A percentile compares a stretch with the other conserved stretches of the same genome.
Evolutionary conservation across 2,329 filamentous ascomycete species (phyloP).

Genomic region (Intubia oerlemansii): DNA sequence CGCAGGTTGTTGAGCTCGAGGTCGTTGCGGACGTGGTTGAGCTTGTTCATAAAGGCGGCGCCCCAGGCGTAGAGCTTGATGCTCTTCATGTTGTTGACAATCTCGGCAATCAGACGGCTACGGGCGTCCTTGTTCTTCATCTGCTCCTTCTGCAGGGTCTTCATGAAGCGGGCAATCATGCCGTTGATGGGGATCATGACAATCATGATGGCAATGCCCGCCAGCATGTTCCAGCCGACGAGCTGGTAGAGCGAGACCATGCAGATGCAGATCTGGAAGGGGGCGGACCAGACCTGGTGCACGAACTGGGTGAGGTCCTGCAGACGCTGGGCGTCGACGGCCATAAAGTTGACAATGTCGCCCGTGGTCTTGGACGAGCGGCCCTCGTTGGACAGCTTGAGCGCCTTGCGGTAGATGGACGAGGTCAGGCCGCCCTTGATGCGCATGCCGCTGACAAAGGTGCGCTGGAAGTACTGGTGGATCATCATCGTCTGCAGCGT

Average conservation of each 20-base stretch:
- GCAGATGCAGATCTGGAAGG: constrained; percentile 88
- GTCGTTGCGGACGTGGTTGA: constrained; percentile 91
- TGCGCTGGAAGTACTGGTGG: constrained; percentile 92
- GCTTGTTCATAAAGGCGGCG: constrained; percentile 88
- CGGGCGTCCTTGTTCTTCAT: constrained; percentile 98
- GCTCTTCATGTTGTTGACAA: constrained; percentile 98
- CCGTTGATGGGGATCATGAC: constrained; percentile 95
- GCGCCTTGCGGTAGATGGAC: constrained; percentile 79
- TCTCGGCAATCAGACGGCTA: constrained; percentile 87
- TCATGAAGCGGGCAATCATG: constrained; percentile 80
- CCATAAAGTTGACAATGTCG: constrained; percentile 99
- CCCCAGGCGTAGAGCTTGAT: constrained; percentile 99
- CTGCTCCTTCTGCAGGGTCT: constrained; percentile 80
- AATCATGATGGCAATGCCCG: constrained; percentile 86
- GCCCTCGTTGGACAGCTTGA: constrained; percentile 83
- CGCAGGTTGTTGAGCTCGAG: constrained; percentile 85
- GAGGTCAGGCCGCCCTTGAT: constrained; percentile 82
- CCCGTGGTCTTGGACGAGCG: constrained; percentile 76
- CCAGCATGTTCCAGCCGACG: constrained; percentile 89
- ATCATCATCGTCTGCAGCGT: constrained; percentile 72
- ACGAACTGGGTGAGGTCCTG: constrained; percentile 91
- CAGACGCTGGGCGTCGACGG: constrained; percentile 86
- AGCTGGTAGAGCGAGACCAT: constrained; percentile 91
- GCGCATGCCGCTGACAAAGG: constrained; percentile 91
- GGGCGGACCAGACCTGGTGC: constrained; percentile 89